A percentile compares a stretch with the other conserved stretches of the same genome.
These are phyloP conservation scores for Pontederia crassipes DNA, from an alignment of 176 grass and related monocot species.

Conservation along the genomic window DNA sequence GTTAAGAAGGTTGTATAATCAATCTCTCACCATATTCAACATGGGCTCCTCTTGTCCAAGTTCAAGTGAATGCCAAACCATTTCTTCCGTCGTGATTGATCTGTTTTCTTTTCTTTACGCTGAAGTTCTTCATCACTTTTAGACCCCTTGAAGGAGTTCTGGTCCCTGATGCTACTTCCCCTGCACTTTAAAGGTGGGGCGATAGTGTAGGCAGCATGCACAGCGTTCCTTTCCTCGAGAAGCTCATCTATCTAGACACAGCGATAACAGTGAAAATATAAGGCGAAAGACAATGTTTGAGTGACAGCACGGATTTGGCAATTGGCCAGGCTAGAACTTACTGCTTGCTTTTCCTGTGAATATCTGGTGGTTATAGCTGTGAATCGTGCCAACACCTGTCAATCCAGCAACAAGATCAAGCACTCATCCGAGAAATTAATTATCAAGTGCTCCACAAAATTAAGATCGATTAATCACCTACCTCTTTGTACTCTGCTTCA, in stretches of 20 bases:
- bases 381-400: constrained; percentile 76
- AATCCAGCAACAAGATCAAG: constrained; percentile 7
- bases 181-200: constrained; percentile 54
- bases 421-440: neutral
- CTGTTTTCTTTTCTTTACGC: constrained; percentile 40
- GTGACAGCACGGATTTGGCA: constrained; percentile 11
- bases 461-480: constrained; percentile 19
- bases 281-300: constrained; percentile 2
- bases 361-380: constrained; percentile 96
- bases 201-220: constrained; percentile 83
- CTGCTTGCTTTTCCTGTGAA: constrained; percentile 89
- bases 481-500: constrained; percentile 86
- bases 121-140: constrained; percentile 36
- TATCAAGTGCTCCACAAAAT: neutral
- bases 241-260: constrained; percentile 62
- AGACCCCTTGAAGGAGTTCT: constrained; percentile 35
- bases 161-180: constrained; percentile 52
- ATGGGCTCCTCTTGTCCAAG: constrained; percentile 79
- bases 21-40: constrained; percentile 45
- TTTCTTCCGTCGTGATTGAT: constrained; percentile 47
- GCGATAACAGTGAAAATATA: neutral
- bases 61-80: constrained; percentile 92
- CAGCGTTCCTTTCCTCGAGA: constrained; percentile 67
- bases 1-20: neutral
- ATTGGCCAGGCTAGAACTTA: constrained; percentile 18